Evolutionary conservation across 768 basidiomycete genomes (phyloP).

Genomic region (Lactarius quietus): DNA sequence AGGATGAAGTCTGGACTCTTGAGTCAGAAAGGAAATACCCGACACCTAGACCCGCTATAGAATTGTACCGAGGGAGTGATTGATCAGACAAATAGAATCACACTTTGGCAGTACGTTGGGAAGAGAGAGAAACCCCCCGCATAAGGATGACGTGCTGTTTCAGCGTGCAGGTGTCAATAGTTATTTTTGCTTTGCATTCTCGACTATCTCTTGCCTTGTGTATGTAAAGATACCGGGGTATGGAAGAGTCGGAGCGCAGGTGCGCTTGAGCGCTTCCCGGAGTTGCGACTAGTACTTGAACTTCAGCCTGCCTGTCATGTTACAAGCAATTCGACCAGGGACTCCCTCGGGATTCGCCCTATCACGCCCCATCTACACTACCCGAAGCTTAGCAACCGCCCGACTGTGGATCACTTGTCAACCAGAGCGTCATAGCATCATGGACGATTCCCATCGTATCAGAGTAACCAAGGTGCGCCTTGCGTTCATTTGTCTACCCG

Average conservation of each 20-base stretch:
- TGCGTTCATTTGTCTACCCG: neutral
- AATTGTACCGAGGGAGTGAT: neutral
- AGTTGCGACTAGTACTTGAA: neutral
- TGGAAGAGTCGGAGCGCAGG: neutral
- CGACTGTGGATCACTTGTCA: neutral
- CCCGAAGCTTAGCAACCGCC: neutral
- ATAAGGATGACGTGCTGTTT: conserved; percentile 99
- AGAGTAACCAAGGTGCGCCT: conserved; percentile 11
- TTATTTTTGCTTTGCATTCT: neutral
- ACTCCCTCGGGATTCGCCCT: neutral
- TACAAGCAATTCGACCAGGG: neutral
- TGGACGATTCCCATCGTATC: neutral
- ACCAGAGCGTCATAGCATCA: neutral
- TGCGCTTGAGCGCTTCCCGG: neutral
- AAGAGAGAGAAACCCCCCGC: conserved; percentile 62
- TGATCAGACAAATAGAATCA: neutral
- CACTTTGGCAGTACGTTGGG: neutral
- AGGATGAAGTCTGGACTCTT: neutral
- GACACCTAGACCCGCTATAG: neutral
- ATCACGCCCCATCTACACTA: neutral
- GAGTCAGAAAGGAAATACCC: neutral
- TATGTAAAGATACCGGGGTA: neutral
- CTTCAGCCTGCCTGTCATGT: neutral
- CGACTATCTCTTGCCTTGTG: neutral
- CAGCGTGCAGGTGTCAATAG: conserved; percentile 65